Evolutionary conservation across 1,139 yeast species (phyloP).

Genomic region (Suhomyces panamericanus): DNA sequence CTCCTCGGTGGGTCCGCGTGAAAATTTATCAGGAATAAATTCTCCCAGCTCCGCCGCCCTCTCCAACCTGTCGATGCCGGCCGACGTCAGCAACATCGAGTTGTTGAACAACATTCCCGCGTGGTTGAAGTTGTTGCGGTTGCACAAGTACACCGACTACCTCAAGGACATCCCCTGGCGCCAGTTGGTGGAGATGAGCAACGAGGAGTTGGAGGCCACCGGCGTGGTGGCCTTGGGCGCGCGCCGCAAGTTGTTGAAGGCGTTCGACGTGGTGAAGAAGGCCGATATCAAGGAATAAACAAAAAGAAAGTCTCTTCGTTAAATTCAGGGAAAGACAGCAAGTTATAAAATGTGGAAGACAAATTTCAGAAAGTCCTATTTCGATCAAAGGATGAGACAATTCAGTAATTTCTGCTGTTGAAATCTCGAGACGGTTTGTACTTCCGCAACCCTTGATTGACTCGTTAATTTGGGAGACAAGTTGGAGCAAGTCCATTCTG

Average conservation of each 20-base stretch:
- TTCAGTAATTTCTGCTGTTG: too few relatives aligned
- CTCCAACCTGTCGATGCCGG: slow-evolving; percentile 47
- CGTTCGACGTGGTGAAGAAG: slow-evolving; percentile 74
- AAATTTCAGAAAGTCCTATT: too few relatives aligned
- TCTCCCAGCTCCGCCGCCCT: slow-evolving; percentile 13
- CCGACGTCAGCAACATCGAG: slow-evolving; percentile 63
- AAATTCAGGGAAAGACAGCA: too few relatives aligned
- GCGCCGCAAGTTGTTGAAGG: slow-evolving; percentile 84
- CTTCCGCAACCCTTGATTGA: too few relatives aligned
- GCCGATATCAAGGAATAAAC: slow-evolving; percentile 3
- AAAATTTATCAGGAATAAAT: slow-evolving; percentile 18
- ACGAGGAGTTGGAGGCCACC: slow-evolving; percentile 64
- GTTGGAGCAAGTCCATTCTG: too few relatives aligned
- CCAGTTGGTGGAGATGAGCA: slow-evolving; percentile 70
- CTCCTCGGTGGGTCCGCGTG: slow-evolving; percentile 8
- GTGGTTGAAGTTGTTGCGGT: slow-evolving; percentile 85
- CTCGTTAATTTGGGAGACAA: too few relatives aligned
- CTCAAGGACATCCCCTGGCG: slow-evolving; percentile 77
- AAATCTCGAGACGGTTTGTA: too few relatives aligned
- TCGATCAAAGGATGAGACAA: too few relatives aligned
- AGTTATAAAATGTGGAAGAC: too few relatives aligned
- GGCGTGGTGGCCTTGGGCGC: slow-evolving; percentile 97
- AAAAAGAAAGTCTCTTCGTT: too few relatives aligned
- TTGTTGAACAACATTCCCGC: slow-evolving; percentile 79
- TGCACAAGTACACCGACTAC: slow-evolving; percentile 91